Percentiles rank a stretch among this genome's conserved stretches.
phyloP scores from a whole-genome alignment of 2,329 filamentous ascomycete species.

The Plectosphaerella sp. region DNA sequence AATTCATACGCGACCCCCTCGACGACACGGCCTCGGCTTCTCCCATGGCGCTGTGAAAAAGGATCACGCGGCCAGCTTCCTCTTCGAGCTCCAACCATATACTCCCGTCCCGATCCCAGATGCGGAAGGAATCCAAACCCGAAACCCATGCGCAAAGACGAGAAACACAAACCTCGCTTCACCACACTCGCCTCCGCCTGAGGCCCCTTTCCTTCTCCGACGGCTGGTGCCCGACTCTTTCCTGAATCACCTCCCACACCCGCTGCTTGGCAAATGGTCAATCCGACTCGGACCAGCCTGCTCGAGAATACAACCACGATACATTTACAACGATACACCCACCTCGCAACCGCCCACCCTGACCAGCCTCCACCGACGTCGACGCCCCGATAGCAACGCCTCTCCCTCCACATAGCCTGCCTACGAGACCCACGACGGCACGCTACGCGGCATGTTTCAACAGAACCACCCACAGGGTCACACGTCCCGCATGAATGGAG shows the following conservation, averaged over 20 bases:
- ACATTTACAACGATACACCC: not conserved
- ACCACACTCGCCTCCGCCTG: slow-evolving; percentile 21
- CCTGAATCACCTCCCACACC: slow-evolving; percentile 13
- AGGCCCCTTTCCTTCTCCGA: not conserved
- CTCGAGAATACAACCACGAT: slow-evolving; percentile 34
- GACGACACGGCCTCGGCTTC: too few relatives aligned
- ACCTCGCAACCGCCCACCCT: slow-evolving; percentile 6
- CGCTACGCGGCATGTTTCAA: slow-evolving; percentile 60
- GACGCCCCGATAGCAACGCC: slow-evolving; percentile 10
- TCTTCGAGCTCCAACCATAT: not conserved
- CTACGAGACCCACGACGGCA: slow-evolving; percentile 25
- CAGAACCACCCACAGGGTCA: slow-evolving; percentile 69
- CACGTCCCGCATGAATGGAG: slow-evolving; percentile 68
- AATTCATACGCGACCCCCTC: too few relatives aligned
- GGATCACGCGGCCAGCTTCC: too few relatives aligned
- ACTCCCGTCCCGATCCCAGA: slow-evolving; percentile 4
- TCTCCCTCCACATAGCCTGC: slow-evolving; percentile 22
- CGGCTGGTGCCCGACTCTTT: too few relatives aligned
- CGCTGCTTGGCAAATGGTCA: slow-evolving; percentile 68
- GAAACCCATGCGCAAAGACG: slow-evolving; percentile 34
- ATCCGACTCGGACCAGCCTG: slow-evolving; percentile 55
- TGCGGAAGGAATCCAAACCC: slow-evolving; percentile 11
- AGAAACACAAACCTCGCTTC: slow-evolving; percentile 24
- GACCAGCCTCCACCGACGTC: slow-evolving; percentile 23
- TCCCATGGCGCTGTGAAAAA: too few relatives aligned